Base-by-base conservation (phyloP, 148 eudicot genomes). In the Talinum fruticosum region DNA sequence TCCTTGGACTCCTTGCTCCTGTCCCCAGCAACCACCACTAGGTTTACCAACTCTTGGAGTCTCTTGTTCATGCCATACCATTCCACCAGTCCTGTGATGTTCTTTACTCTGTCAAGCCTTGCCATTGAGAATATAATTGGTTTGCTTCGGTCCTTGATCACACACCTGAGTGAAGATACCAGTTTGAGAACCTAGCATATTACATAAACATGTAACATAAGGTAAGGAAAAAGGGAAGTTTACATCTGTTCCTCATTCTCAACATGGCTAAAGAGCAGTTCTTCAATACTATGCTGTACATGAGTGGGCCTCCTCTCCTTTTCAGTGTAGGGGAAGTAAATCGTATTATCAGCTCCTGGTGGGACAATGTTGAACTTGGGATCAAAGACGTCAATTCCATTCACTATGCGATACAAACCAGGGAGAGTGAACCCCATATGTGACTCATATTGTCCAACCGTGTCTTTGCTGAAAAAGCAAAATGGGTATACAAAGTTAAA, bases 101-200 rank as follows among this genome's bases (percentile, higher is more conserved):
- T 77, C 49, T 82, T 82, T 45, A 82, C 84, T 15, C 71, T 49
- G 35, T 82, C 84, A 53, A 82, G 57, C 77, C 84, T 83, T 69
- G 86, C 86, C 86, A 84, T 80, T 6, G 86, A 80, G 76, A 80
- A 84, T 71, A 84, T 66, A 6, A 84, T 78, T 28, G 86, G 86
- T 81, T 84, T 84, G 47, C 45, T 77, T 51, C 69, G 75, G 74
- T 84, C 83, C 66, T 77, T 84, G 34, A 84, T 69, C 10, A 80
- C 78, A 74, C 78, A 74, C 66, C 82, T 80, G 69, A 21, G n/a
- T 14, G 33, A 51, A 70, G 49, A 16, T 10, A 16, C 26, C 73
- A 44, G 34, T 70, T 70, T 41, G 19, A 26, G 53, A 41, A 28
- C 28, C 19, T 70, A 70, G 4, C 29, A 38, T 44, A 41, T 5